Conservation (phyloP, 345 rosid genomes). For the Toxicodendron radicans region DNA sequence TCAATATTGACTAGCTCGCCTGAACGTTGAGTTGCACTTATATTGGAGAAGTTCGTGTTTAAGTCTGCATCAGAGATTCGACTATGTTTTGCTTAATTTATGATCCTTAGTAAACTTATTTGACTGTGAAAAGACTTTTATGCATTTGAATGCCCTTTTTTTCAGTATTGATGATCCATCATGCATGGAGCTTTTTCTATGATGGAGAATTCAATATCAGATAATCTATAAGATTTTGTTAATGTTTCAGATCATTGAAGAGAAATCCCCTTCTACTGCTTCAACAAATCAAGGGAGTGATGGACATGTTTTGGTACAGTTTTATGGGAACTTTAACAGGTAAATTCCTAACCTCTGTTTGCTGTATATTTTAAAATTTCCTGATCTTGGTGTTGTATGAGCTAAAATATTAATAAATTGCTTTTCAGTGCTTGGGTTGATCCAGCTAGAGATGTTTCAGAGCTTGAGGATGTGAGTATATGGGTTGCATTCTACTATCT, state of each 20-base stretch:
- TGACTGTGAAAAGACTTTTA: not conserved
- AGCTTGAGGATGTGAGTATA: constrained; percentile 26
- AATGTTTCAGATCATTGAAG: constrained; percentile 16
- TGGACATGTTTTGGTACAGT: constrained; percentile 15
- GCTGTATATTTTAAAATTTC: not conserved
- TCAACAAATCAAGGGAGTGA: constrained; percentile 15
- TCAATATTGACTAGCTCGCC: too few species aligned
- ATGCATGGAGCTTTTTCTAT: not conserved
- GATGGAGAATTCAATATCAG: not conserved
- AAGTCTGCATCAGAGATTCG: too few species aligned
- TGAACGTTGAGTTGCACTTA: too few species aligned
- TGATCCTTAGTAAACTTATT: not conserved
- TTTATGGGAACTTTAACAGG: constrained; percentile 14
- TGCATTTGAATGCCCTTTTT: not conserved
- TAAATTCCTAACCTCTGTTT: not conserved
- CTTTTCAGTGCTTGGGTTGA: constrained; percentile 30
- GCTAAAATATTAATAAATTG: not conserved
- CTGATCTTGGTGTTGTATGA: not conserved
- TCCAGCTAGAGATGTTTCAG: constrained; percentile 26
- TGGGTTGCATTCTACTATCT: not conserved
- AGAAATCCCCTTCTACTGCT: constrained; percentile 9
- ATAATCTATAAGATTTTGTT: not conserved
- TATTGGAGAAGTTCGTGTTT: too few species aligned
- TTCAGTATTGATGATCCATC: too few species aligned
- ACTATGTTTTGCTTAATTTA: not conserved